Evolutionary conservation across 2,329 filamentous ascomycete genomes (phyloP).

Genomic region (Xylariales sp.): DNA sequence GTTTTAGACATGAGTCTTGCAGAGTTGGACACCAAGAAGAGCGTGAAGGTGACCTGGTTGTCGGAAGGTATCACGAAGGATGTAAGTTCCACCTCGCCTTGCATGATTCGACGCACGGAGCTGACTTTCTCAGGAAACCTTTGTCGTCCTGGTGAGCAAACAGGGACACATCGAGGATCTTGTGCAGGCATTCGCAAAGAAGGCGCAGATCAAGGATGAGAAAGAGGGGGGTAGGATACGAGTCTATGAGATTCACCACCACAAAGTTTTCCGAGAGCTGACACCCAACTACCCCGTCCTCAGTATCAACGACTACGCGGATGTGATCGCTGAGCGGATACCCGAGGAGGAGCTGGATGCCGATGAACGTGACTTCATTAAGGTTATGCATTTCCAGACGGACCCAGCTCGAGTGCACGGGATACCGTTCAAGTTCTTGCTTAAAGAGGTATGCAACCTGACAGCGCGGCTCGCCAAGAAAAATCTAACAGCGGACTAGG

Average conservation of each 20-base stretch:
- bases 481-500: conserved; percentile 47
- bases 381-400: conserved; percentile 88
- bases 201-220: conserved; percentile 74
- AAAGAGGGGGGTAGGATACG: conserved; percentile 63
- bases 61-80: conserved; percentile 90
- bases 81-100: conserved; percentile 40
- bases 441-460: conserved; percentile 81
- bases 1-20: conserved; percentile 90
- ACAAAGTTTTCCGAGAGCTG: conserved; percentile 81
- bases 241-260: conserved; percentile 76
- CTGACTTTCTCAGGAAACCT: conserved; percentile 53
- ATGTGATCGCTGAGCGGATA: conserved; percentile 74
- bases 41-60: conserved; percentile 75
- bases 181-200: conserved; percentile 70
- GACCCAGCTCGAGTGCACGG: conserved; percentile 82
- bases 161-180: conserved; percentile 77
- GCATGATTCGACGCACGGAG: not conserved
- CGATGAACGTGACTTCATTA: conserved; percentile 58
- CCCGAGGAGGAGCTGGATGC: conserved; percentile 66
- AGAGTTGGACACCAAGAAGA: conserved; percentile 90
- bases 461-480: no score
- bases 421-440: conserved; percentile 83
- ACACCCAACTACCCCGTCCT: conserved; percentile 66
- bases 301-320: conserved; percentile 80
- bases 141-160: conserved; percentile 83